Conservation (phyloP, 441 rosid species). For the Biscutella laevigata region DNA sequence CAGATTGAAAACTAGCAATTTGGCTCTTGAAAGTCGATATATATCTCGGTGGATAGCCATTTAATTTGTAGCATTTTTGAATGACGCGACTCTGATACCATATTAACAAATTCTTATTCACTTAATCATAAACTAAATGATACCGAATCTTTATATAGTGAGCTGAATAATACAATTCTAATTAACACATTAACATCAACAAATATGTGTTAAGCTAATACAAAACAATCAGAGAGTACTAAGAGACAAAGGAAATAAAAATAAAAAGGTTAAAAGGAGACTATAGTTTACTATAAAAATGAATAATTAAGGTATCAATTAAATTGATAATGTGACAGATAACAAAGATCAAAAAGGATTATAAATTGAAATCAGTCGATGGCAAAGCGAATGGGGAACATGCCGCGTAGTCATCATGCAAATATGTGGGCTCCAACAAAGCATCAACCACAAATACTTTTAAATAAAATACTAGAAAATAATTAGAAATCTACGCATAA, state of each 20-base stretch:
- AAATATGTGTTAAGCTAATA: too few relatives aligned
- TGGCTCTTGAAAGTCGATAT: neutral
- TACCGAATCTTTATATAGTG: too few relatives aligned
- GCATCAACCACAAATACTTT: slow-evolving; percentile 21
- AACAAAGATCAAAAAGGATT: slow-evolving; percentile 20
- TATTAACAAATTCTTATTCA: too few relatives aligned
- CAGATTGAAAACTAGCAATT: too few relatives aligned
- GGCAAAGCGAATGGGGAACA: slow-evolving; percentile 27
- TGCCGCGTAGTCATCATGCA: slow-evolving; percentile 38
- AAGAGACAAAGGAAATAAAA: too few relatives aligned
- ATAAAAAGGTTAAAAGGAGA: too few relatives aligned
- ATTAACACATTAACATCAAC: too few relatives aligned
- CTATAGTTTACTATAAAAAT: neutral
- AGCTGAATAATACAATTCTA: too few relatives aligned
- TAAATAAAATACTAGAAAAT: neutral
- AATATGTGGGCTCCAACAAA: slow-evolving; percentile 30
- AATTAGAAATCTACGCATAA: slow-evolving; percentile 2
- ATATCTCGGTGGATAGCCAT: neutral
- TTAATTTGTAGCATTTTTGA: neutral
- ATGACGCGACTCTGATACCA: neutral
- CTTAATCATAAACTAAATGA: too few relatives aligned
- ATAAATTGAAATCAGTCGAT: slow-evolving; percentile 18
- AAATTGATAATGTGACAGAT: slow-evolving; percentile 19
- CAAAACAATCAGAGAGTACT: too few relatives aligned
- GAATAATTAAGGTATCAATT: slow-evolving; percentile 23